Base-by-base conservation (phyloP, 2,329 filamentous ascomycete species). In the Phialemonium atrogriseum region DNA sequence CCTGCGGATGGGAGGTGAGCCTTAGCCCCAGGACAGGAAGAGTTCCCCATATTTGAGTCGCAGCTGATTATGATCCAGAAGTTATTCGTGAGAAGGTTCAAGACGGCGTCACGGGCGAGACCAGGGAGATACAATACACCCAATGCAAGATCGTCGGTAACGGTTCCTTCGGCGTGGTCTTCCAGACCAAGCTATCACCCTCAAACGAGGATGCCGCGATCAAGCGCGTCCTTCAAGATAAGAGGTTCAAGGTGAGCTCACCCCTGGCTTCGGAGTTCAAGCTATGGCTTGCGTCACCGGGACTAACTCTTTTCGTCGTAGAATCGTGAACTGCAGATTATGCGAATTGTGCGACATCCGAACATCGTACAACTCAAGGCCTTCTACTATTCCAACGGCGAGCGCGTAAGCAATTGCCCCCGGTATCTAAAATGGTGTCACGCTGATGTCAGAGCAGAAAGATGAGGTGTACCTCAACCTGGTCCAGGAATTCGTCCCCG, bases 101-200 rank as follows among this genome's bases (percentile, higher is more conserved):
- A 62, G 91, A 98, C 71, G 91, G 91, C 56, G 70, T 94, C 46
- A 98, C 91, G 10, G 91, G 91, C 50, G 91, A 98, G 60, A 94
- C 87, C 51, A 82, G 85, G 60, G 91, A 98, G 52, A 78, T 98
- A 64, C 86, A 94, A 59, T 98, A 98, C 62, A 96, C 91, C 35
- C 91, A 96, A 59, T 96, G 89, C 71, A 98, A 98, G 68, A 96
- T 98, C 52, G 91, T 98, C 29, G 91, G 91, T 58, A 98, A 98
- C 66, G 91, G 91, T 47, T 96, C 89, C 21, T 98, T 98, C 49
- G 91, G 91, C 44, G 89, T 98, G 30, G 91, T 98, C 44, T 98
- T 98, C 62, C 91, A 98, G 68, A 98, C 91, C 36, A 96, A 96
- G 68, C 75, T 98, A 51, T 89, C 89, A 39, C 91, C 91, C n/a